Conservation (phyloP, 2,329 filamentous ascomycete species). For the Dothideomycetes sp. region DNA sequence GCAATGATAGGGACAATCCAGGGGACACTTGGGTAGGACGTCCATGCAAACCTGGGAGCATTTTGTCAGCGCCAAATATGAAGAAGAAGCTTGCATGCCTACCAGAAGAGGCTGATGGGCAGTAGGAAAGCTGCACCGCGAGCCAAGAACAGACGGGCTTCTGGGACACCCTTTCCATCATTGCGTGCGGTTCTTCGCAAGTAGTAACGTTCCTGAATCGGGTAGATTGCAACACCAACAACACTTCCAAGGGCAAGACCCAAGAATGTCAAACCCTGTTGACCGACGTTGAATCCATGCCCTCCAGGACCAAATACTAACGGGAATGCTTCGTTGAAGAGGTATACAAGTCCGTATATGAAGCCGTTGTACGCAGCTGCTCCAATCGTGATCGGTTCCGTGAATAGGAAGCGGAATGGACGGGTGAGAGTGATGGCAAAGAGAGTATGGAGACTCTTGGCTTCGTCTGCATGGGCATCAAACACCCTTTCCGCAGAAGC, state of each 20-base stretch:
- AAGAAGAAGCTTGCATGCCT: not conserved
- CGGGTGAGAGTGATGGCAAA: constrained; percentile 36
- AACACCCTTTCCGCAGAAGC: constrained; percentile 15
- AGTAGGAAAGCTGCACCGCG: constrained; percentile 18
- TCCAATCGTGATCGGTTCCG: constrained; percentile 41
- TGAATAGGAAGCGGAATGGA: constrained; percentile 39
- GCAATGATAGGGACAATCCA: constrained; percentile 43
- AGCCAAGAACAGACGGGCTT: constrained; percentile 22
- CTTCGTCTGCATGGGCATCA: constrained; percentile 16
- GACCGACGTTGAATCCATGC: constrained; percentile 18
- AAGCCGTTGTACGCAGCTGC: constrained; percentile 42
- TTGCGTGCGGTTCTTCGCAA: constrained; percentile 16
- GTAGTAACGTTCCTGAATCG: constrained; percentile 19
- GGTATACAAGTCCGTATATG: constrained; percentile 41
- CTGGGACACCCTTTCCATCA: constrained; percentile 22
- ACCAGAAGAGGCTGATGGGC: constrained; percentile 20
- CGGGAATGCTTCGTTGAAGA: constrained; percentile 42
- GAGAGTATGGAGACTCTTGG: constrained; percentile 19
- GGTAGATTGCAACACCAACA: constrained; percentile 15
- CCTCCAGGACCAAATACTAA: constrained; percentile 37
- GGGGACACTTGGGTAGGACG: constrained; percentile 7
- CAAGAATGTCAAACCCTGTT: constrained; percentile 19
- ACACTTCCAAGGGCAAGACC: constrained; percentile 20
- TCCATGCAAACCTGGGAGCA: constrained; percentile 13
- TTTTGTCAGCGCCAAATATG: not conserved